Base-by-base conservation (phyloP, 495 filamentous ascomycete species). In the Penicillium subrubescens region DNA sequence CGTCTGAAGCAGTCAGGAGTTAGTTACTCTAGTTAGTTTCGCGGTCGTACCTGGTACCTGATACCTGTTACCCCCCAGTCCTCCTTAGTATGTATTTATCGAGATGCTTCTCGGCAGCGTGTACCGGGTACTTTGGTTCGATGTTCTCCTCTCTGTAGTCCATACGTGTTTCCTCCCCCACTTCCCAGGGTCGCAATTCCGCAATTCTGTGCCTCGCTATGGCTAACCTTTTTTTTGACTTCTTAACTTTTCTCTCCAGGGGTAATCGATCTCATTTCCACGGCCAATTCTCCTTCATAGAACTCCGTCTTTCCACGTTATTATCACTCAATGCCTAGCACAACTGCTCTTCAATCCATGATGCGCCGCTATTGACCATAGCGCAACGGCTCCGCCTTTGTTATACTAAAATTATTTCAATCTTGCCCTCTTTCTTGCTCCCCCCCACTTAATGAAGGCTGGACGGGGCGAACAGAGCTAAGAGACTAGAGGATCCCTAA, bases 381-480 rank as follows among this genome's bases (percentile, higher is more conserved):
- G 48, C 48, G 17, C 48, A 52, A 52, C 25, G 48, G 25, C 48
- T 48, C 43, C 43, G 43, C 43, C 43, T 48, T 23, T 0, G 43
- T 48, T 23, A 48, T 52, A 52, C 48, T 52, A 52, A 31, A 31
- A 29, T 27, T 15, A 52, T 52, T 27, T 15, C 14, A 2, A 19
- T 53, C 25, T 53, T 25, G 25, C 25, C 29, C 23, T 53, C 50
- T 5, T 19, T 29, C 46, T 11, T 17, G 0, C 19, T 17, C 0
- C 51, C 51, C 51, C 51, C 64, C 60, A 67, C 65, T 66, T 59
- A 1, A 14, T 25, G 34, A 19, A 53, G 53, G 44, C 54, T 64
- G 27, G 43, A 53, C 25, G 43, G 59, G 33, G 35, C 55, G 51
- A 57, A 60, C 57, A 27, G 57, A 67, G 48, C 51, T 64, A 63